These are phyloP conservation scores for Crassisporium funariophilum DNA, from an alignment of 768 basidiomycete genomes.

Conservation along the genomic window DNA sequence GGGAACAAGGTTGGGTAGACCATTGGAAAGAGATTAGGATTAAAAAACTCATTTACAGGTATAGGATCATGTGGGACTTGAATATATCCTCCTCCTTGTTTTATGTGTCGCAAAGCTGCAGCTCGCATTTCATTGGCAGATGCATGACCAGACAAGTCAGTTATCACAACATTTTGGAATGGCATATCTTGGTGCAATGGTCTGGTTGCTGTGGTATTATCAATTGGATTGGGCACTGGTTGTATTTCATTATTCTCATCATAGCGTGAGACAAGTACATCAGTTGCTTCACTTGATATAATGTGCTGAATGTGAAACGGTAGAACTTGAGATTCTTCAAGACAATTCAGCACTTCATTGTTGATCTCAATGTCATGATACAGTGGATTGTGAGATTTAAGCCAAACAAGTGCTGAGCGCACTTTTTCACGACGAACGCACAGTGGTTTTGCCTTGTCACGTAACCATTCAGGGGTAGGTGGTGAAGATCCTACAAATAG, in stretches of 20 bases:
- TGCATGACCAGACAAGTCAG: slow-evolving; percentile 31
- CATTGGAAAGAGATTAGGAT: slow-evolving; percentile 39
- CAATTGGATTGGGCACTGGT: too few species aligned
- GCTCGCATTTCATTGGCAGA: slow-evolving; percentile 28
- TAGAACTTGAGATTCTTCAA: slow-evolving; percentile 19
- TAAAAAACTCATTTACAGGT: slow-evolving; percentile 38
- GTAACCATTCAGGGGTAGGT: slow-evolving; percentile 32
- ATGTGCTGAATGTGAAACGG: slow-evolving; percentile 32
- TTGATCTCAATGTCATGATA: slow-evolving; percentile 34
- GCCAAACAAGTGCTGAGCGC: slow-evolving; percentile 34
- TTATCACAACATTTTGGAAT: slow-evolving; percentile 29
- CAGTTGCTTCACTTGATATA: slow-evolving; percentile 7
- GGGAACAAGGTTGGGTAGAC: slow-evolving; percentile 47
- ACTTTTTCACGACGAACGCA: slow-evolving; percentile 32
- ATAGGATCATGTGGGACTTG: slow-evolving; percentile 31
- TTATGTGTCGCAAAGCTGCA: slow-evolving; percentile 35
- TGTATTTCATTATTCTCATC: background rate
- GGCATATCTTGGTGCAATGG: background rate
- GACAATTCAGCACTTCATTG: slow-evolving; percentile 16
- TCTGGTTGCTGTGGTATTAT: background rate
- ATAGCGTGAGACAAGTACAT: slow-evolving; percentile 7
- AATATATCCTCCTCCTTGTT: slow-evolving; percentile 26
- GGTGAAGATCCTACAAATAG: slow-evolving; percentile 38
- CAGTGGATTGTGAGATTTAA: slow-evolving; percentile 36
- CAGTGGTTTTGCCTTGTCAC: slow-evolving; percentile 35